Evolutionary conservation across 164 flowering plant species (phyloP), one percentile per base, ranked within the genome.

Genomic region (Echeveria elegans): DNA sequence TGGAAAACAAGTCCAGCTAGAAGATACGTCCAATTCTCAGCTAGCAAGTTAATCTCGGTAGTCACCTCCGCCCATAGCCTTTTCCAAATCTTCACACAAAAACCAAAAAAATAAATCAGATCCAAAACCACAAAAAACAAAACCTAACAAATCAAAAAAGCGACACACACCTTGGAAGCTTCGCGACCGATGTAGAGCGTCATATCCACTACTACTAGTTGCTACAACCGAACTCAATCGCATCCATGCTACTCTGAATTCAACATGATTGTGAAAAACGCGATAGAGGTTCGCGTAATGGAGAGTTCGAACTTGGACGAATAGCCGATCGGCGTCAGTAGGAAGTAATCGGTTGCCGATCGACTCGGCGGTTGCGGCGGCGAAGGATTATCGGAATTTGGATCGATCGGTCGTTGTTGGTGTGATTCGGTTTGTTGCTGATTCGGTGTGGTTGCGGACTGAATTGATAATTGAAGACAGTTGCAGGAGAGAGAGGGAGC

Each of bases 151-250:
- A 3, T 34, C 37, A 34, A 34, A 34, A 34, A 34, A 34, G 3
- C 37, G 37, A 34, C 7, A 34, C 7, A 34, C 7, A 34, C 98
- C 98, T 92, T 93, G 7, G 98, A 87, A 74, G 89, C 84, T 77
- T 90, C 93, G 76, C 98, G 92, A 77, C 90, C 86, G 79, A 90
- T 83, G 86, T 90, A 87, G 83, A 86, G 67, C 76, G 92, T 82
- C 98, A 89, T 89, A 9, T 52, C 6, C 2, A 52, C 15, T 11
- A 43, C 5, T 18, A 21, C 21, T 23, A 28, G 28, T 2, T 1
- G 19, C 16, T 43, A 52, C 3, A 11, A 1, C 12, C 12, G 38
- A 36, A 36, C 2, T 4, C 11, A 11, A 40, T 40, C 45, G 15
- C 2, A 34, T 34, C 45, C 45, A 40, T 40, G 45, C 45, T 8